These are phyloP conservation scores for Bolboschoenus planiculmis DNA, from an alignment of 176 grass and related monocot species.

Conservation along the genomic window DNA sequence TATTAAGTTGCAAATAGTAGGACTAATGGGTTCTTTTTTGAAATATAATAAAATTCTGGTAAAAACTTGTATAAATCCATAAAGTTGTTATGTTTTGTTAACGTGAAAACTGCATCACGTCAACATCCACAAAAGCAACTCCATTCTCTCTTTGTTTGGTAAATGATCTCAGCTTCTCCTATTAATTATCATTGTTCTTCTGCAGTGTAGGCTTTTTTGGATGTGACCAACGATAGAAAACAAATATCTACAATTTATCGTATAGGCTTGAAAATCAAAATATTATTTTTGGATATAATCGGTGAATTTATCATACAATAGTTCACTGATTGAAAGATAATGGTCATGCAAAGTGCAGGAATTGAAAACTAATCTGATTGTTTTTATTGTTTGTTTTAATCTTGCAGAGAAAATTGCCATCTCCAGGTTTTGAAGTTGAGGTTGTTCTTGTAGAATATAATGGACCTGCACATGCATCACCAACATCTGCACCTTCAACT, in stretches of 20 bases:
- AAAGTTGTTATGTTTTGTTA: background rate
- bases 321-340: background rate
- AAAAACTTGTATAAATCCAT: background rate
- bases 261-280: background rate
- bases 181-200: background rate
- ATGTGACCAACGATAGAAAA: background rate
- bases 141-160: background rate
- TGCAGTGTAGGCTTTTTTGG: background rate
- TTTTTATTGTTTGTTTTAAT: slow-evolving; percentile 20
- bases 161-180: background rate
- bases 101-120: background rate
- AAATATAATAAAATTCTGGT: background rate
- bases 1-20: background rate
- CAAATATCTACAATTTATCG: background rate
- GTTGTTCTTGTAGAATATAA: slow-evolving; percentile 79
- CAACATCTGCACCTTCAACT: slow-evolving; percentile 17
- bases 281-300: background rate
- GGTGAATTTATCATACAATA: background rate
- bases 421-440: slow-evolving; percentile 87
- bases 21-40: background rate
- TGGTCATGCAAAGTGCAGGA: background rate
- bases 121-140: background rate
- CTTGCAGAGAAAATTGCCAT: slow-evolving; percentile 83
- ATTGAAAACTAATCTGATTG: background rate
- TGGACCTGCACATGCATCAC: slow-evolving; percentile 42